phyloP scores from a whole-genome alignment of 1,284 basidiomycete species.

The Entoloma clypeatum region DNA sequence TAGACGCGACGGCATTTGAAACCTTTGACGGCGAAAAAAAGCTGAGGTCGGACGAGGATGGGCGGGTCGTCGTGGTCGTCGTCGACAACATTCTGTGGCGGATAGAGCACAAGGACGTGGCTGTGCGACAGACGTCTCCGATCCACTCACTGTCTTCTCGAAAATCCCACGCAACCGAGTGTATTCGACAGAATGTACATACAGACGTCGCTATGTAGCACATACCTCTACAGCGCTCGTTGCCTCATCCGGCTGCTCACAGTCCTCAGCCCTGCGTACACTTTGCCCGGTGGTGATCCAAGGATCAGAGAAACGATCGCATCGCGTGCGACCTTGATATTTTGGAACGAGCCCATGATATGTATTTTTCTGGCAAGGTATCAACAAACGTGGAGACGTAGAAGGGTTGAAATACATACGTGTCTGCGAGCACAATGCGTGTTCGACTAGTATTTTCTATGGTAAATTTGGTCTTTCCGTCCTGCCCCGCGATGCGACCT shows the following conservation, averaged over 20 bases:
- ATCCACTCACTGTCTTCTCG: too few relatives aligned
- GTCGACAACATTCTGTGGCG: constrained; percentile 20
- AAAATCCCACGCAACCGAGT: too few relatives aligned
- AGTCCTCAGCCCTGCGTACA: constrained; percentile 88
- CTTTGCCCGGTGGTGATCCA: constrained; percentile 95
- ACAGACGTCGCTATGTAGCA: constrained; percentile 5
- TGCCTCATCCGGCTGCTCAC: constrained; percentile 93
- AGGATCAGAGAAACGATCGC: constrained; percentile 94
- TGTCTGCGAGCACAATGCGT: constrained; percentile 94
- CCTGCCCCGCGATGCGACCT: constrained; percentile 97
- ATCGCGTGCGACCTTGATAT: constrained; percentile 96
- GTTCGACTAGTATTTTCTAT: constrained; percentile 97
- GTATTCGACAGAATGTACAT: constrained; percentile 9
- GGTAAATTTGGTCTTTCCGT: constrained; percentile 97
- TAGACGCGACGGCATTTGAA: constrained; percentile 27
- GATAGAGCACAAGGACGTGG: too few relatives aligned
- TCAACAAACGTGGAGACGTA: constrained; percentile 10
- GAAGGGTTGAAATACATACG: constrained; percentile 49
- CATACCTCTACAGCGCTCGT: constrained; percentile 56
- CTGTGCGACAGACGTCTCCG: too few relatives aligned
- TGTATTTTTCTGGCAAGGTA: constrained; percentile 74
- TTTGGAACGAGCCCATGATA: constrained; percentile 92
- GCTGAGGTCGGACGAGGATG: constrained; percentile 30
- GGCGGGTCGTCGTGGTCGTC: constrained; percentile 20
- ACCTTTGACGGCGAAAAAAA: constrained; percentile 35